These are phyloP conservation scores for Chlamydomonas sp. DNA, from an alignment of 139 green algal species.

Conservation along the genomic window DNA sequence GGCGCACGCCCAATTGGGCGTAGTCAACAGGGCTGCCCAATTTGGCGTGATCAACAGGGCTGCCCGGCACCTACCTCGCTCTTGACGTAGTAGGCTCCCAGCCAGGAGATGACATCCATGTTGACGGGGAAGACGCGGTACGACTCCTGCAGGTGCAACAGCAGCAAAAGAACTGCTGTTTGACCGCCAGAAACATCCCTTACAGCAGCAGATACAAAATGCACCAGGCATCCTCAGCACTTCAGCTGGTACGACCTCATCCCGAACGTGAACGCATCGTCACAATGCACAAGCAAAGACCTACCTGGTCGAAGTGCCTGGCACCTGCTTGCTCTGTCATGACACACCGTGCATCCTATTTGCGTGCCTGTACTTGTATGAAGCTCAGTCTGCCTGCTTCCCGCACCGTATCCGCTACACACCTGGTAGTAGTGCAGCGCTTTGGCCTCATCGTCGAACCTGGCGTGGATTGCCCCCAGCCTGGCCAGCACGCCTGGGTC, in stretches of 20 bases:
- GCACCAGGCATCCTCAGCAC: background rate
- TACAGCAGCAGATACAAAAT: background rate
- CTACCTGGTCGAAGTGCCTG: no score
- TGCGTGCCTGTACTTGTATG: no score
- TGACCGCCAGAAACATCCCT: no score
- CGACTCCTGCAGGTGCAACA: constrained; percentile 62
- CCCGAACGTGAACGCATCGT: no score
- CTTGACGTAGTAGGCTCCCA: constrained; percentile 85
- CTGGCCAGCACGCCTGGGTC: constrained; percentile 81
- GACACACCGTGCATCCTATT: no score
- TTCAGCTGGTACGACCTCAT: background rate
- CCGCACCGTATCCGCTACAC: background rate
- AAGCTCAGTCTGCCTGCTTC: no score
- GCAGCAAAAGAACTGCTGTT: no score
- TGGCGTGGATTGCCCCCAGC: constrained; percentile 79
- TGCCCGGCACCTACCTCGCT: constrained; percentile 54
- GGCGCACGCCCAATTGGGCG: no score
- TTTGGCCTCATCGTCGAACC: constrained; percentile 80
- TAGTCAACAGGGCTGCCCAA: no score
- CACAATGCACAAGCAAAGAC: no score
- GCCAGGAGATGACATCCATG: constrained; percentile 90
- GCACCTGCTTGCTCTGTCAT: no score
- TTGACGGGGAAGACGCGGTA: constrained; percentile 83
- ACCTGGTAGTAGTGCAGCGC: constrained; percentile 83
- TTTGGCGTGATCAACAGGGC: no score